Base-by-base conservation (phyloP, 371 early-diverging fungal genomes). In the Lichtheimia ornata region DNA sequence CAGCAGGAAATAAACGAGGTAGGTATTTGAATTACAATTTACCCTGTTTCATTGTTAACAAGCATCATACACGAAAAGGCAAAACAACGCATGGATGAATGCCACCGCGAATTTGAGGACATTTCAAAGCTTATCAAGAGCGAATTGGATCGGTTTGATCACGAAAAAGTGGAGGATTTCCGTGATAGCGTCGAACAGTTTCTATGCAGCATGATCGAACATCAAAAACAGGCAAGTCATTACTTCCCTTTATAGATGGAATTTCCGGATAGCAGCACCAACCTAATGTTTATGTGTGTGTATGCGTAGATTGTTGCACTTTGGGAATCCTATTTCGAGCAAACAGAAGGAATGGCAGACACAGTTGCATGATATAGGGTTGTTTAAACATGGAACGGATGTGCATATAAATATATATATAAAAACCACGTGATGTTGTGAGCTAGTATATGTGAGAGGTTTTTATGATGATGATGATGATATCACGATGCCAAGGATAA, bases 121-220 rank as follows among this genome's bases (percentile, higher is more conserved):
- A 87, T 92, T 12, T 84, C 92, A 5, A 80, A 78, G 52, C 59
- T 88, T 41, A 81, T 96, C 53, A 84, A 84, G 53, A 76, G 71
- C 27, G 97, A 96, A 70, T 68, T 96, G 42, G 92, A 89, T 61
- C 83, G 93, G 20, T 93, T 94, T 67, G 95, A 96, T 68, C 79
- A 79, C n/a, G 89, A 91, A 40, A 91, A 91, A 59, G 90, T 94
- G 15, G 87, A 87, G 30, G 95, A 94, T 63, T 90, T 95, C 65
- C 84, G 91, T 59, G 81, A 81, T 45, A 79, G 90, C 30, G 82
- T 94, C 17, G 91, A 93, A 65, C 76, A 80, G 5, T 92, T 90
- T 55, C 72, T 94, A 64, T 76, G 81, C 40, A 85, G 87, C 41
- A 86, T 94, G 86, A 82, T 92, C 50, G 88, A 89, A 58, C 92